Base-by-base conservation (phyloP, 108 stramenopile genomes). In the Mediolabrus comicus region DNA sequence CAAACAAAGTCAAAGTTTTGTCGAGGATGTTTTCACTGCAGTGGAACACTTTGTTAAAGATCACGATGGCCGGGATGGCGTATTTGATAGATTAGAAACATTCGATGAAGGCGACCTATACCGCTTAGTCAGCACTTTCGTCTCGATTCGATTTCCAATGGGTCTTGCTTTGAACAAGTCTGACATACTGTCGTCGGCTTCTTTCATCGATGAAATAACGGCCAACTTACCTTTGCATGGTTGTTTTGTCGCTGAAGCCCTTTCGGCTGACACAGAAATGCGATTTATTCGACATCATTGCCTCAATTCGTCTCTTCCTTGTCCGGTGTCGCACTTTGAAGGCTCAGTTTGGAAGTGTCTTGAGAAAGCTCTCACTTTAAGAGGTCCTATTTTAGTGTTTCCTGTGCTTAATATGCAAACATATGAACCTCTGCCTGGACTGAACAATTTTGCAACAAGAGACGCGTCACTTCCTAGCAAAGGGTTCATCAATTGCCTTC, bases 91-190 rank as follows among this genome's bases (percentile, higher is more conserved):
- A 19, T 60, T 95, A 6, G 65, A 69, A 3, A 28, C 62, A 55
- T 97, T 95, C 92, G 82, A 87, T 22, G 79, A 84, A 69, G 86
- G 75, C 2, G 95, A 97, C 72, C 54, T 97, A 3, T 89, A 92
- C 35, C 78, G 91, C 4, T 62, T 95, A 24, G 91, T 95, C 3
- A 84, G 83, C 27, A 75, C 84, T 12, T 97, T 95, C 70, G 67
- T 97, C 3, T 88, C 88, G 12, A 66, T 85, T 22, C 81, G 96
- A 27, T 95, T 97, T 65, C 96, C 96, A 14, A 93, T 94, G 86
- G 88, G 87, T 19, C 46, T 97, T 0, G 90, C 91, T 5, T 65
- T 95, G 36, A 97, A 97, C 70, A 97, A 97, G 59, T 65, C 53
- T 54, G 96, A 97, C 68, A 54, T 91, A 19, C 74, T 84, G 16